phyloP scores from a whole-genome alignment of 139 green algal genomes.

The Penium margaritaceum region DNA sequence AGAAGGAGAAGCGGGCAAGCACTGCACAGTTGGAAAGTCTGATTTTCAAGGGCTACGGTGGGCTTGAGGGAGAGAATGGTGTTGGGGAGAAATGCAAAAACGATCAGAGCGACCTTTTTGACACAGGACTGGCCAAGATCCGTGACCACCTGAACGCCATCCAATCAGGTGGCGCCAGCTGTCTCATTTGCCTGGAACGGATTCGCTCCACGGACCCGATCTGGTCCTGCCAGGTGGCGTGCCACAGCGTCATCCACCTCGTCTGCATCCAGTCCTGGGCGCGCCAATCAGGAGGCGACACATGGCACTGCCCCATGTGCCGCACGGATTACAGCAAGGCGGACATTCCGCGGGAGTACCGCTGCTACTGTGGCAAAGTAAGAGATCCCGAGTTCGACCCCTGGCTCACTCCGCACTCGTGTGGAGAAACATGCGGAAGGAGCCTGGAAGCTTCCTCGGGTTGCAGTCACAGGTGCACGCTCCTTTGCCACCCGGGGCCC shows the following conservation, averaged over 20 bases:
- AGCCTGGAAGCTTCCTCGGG: conserved; percentile 12
- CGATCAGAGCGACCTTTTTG: not conserved
- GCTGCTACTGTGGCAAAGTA: conserved; percentile 41
- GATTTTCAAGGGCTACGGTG: conserved; percentile 10
- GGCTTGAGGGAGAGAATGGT: not conserved
- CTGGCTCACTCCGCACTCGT: conserved; percentile 40
- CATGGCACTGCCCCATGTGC: conserved; percentile 46
- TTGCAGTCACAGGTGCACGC: conserved; percentile 32
- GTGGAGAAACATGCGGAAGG: conserved; percentile 28
- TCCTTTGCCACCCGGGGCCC: conserved; percentile 45
- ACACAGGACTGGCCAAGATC: conserved; percentile 40
- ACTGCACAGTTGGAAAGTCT: too few species aligned
- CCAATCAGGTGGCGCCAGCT: conserved; percentile 23
- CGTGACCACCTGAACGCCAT: conserved; percentile 33
- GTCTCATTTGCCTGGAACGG: conserved; percentile 38
- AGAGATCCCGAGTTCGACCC: conserved; percentile 24
- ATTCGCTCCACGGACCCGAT: conserved; percentile 22
- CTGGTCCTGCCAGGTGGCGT: conserved; percentile 25
- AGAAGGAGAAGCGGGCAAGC: too few species aligned
- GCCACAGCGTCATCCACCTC: conserved; percentile 32
- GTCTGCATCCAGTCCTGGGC: conserved; percentile 43
- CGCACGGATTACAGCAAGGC: conserved; percentile 18
- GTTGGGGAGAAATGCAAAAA: not conserved
- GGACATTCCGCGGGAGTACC: conserved; percentile 35
- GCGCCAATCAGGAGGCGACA: not conserved